A percentile compares a stretch with the other conserved stretches of the same genome.
phyloP scores from a whole-genome alignment of 345 rosid genomes.

The Heritiera fomes region DNA sequence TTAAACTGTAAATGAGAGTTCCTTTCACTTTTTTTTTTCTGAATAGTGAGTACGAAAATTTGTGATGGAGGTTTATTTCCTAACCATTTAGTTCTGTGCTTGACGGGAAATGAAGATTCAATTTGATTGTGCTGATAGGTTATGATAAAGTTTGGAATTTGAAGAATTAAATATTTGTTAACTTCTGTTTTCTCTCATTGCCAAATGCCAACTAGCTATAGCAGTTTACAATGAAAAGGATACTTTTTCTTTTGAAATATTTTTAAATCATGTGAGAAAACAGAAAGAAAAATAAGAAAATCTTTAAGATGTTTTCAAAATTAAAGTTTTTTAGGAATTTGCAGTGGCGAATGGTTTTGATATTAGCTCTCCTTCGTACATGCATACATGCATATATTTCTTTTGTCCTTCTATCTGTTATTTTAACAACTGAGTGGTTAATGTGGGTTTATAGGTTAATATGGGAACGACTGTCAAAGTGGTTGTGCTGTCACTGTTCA shows the following conservation, averaged over 20 bases:
- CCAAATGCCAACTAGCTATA: background rate
- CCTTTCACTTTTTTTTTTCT: background rate
- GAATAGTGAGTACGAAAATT: background rate
- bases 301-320: background rate
- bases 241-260: background rate
- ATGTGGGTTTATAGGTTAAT: conserved; percentile 36
- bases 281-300: background rate
- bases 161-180: background rate
- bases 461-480: conserved; percentile 47
- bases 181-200: background rate
- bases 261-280: background rate
- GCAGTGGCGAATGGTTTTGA: background rate
- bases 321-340: background rate
- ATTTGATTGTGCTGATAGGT: background rate
- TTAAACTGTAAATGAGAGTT: background rate
- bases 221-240: background rate
- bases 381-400: background rate
- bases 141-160: background rate
- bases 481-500: conserved; percentile 38
- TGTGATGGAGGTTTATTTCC: too few relatives aligned
- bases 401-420: background rate
- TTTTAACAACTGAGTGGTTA: background rate
- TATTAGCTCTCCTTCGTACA: background rate
- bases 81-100: too few relatives aligned
- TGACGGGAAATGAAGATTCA: background rate